Evolutionary conservation across 2,329 filamentous ascomycete species (phyloP), one percentile per base, ranked within the genome.

Genomic region (Fusarium sp.): DNA sequence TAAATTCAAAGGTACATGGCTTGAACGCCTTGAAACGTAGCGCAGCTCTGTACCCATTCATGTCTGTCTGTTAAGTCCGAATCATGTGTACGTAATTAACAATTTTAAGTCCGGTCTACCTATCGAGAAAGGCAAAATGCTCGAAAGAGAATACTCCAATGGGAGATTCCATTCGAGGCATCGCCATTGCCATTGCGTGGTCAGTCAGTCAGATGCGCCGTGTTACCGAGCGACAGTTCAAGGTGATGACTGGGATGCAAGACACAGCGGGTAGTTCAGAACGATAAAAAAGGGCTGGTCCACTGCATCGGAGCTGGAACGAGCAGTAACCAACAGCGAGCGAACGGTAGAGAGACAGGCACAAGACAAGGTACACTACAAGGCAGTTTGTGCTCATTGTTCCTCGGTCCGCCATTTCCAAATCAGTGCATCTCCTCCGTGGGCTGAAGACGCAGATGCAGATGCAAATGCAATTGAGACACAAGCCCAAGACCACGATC

Each of bases 381-480:
- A 62, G 51, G 60, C 30, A 63, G 38, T 38, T 56, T 54, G 39
- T 47, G 30, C 14, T 61, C 41, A 47, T n/a, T 56, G 24, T 69
- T 48, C 54, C 70, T 65, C 53, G 56, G 65, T 58, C 70, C 65
- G 70, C 65, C 70, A 73, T 72, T 72, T 72, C 70, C 65, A 66
- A 51, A 73, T 72, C 47, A 41, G 70, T 72, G 41, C 60, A 66
- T 61, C 53, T 44, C 51, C 56, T 70, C 70, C 70, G 70, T 61
- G 65, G 65, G 70, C 70, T 72, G 70, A 70, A 48, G 33, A 58
- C 31, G 54, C 30, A 72, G 55, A 50, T 39, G 61, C 67, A 69
- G 48, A 68, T 42, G 64, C 61, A 56, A 12, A 42, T 55, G 41
- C 31, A 35, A 54, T 39, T 20, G 33, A 54, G 33, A 30, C 50